phyloP scores from a whole-genome alignment of 768 basidiomycete species.

The Coprinopsis strossmayeri region DNA sequence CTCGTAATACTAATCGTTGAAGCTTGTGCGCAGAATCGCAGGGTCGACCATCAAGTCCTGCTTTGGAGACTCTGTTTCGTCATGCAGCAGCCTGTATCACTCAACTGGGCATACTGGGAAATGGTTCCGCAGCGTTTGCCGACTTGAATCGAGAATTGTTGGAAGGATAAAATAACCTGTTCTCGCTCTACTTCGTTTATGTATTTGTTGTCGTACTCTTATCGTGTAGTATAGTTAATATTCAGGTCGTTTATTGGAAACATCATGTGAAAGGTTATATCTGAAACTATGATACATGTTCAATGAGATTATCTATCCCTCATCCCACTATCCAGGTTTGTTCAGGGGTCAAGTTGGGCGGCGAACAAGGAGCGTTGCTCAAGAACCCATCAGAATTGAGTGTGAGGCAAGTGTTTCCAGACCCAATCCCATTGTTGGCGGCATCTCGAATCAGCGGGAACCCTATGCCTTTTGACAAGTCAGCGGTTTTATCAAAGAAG shows the following conservation, averaged over 20 bases:
- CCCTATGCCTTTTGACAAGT: constrained; percentile 15
- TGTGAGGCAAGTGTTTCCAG: constrained; percentile 22
- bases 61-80: constrained; percentile 72
- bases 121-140: constrained; percentile 74
- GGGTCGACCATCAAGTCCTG: constrained; percentile 62
- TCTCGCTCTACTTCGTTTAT: no score
- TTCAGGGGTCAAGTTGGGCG: constrained; percentile 20
- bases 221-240: no score
- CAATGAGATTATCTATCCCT: neutral
- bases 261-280: no score
- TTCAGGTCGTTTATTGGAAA: no score
- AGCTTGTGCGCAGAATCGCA: constrained; percentile 55
- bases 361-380: constrained; percentile 20
- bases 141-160: constrained; percentile 74
- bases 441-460: constrained; percentile 19
- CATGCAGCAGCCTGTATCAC: constrained; percentile 62
- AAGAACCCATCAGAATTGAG: constrained; percentile 18
- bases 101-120: constrained; percentile 68
- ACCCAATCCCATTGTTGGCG: constrained; percentile 17
- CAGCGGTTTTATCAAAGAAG: constrained; percentile 19
- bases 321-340: constrained; percentile 11
- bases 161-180: constrained; percentile 35
- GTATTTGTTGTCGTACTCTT: no score
- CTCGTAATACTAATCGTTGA: constrained; percentile 6
- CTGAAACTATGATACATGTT: no score